Base-by-base conservation (phyloP, 495 filamentous ascomycete species). In the Lasiosphaeris hirsuta region DNA sequence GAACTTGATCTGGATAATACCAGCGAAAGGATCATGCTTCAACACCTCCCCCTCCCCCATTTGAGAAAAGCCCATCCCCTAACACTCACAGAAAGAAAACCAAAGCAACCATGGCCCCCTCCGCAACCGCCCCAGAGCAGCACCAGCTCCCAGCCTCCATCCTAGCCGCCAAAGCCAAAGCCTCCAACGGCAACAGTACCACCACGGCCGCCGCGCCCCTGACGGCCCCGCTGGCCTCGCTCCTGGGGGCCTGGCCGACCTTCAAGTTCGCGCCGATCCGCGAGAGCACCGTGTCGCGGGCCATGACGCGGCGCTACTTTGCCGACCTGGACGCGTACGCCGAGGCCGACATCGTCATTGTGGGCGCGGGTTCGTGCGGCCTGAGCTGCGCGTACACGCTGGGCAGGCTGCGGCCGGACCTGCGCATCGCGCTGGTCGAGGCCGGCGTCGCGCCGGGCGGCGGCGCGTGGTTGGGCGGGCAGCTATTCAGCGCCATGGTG, bases 1-100 rank as follows among this genome's bases (percentile, higher is more conserved):
- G 71, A 92, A 96, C 90, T 93, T 94, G 90, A 96, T 93, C 90
- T 90, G 89, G 90, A 90, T 92, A 96, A 94, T 93, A 87, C 90
- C 89, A 90, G 90, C 90, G 90, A 89, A 91, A 94, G 89, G 88
- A 93, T 90, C 89, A 92, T 92, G 88, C 87, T 83, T 70, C 58
- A 58, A 56, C 44, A 10, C 62, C 59, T 64, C 78, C 76, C 78
- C 72, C 72, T 70, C 68, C 66, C 56, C 57, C 63, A 64, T 60
- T 39, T 18, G 55, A 47, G 49, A 58, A 51, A 46, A 41, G 47
- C 5, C 23, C 23, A 59, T 54, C 45, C 43, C 53, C 62, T 67
- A 70, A 68, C 69, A 61, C 43, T 66, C 74, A 65, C 71, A 78
- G 74, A 72, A 48, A 13, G 44, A 33, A 8, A 33, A 8, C 19